Conservation (phyloP, 164 flowering plant genomes). For the Vitis vinifera region ASM3070453v1 NC_081821.1:10715001-10715500, state of each 20-base stretch:
- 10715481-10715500: constrained; percentile 11
- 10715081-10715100: constrained; percentile 70
- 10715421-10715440: constrained; percentile 4
- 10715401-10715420: too few species aligned
- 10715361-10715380: constrained; percentile 14
- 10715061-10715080: constrained; percentile 48
- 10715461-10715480: constrained; percentile 24
- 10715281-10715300: constrained; percentile 61
- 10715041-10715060: constrained; percentile 59
- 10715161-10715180: constrained; percentile 27
- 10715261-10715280: constrained; percentile 51
- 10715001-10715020: constrained; percentile 74
- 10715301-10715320: constrained; percentile 39
- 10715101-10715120: constrained; percentile 57
- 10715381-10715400: neutral
- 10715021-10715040: constrained; percentile 65
- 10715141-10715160: constrained; percentile 32
- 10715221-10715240: constrained; percentile 20
- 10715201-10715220: constrained; percentile 29
- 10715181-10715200: constrained; percentile 18
- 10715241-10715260: constrained; percentile 53
- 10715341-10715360: constrained; percentile 16
- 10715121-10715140: constrained; percentile 48
- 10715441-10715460: constrained; percentile 18
- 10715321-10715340: constrained; percentile 26